These are phyloP conservation scores for Entoloma clypeatum DNA, from an alignment of 1,284 basidiomycete species.

Conservation along the genomic window DNA sequence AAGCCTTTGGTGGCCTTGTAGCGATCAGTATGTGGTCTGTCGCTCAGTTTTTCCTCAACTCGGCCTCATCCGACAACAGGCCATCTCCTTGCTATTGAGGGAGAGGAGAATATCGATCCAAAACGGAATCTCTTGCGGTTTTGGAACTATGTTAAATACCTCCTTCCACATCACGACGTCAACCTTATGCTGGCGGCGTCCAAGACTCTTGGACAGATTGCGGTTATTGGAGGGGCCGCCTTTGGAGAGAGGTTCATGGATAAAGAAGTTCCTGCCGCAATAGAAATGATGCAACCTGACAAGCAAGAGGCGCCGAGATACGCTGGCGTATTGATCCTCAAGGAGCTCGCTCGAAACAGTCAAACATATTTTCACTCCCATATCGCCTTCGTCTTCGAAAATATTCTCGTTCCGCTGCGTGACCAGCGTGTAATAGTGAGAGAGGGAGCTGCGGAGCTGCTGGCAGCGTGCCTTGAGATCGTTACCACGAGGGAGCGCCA, in stretches of 20 bases:
- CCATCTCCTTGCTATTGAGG: conserved; percentile 65
- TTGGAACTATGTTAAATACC: conserved; percentile 88
- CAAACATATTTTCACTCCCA: conserved; percentile 84
- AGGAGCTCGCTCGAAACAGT: conserved; percentile 86
- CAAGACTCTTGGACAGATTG: conserved; percentile 80
- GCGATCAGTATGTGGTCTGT: conserved; percentile 64
- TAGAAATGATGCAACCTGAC: conserved; percentile 73
- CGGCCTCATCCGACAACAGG: conserved; percentile 40
- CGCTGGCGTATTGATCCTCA: conserved; percentile 84
- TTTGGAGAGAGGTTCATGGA: conserved; percentile 89
- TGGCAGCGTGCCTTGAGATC: conserved; percentile 88
- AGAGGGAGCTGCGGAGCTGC: conserved; percentile 87
- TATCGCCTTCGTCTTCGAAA: conserved; percentile 84
- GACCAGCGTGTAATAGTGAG: conserved; percentile 84
- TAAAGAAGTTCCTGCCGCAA: conserved; percentile 77
- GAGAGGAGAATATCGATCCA: conserved; percentile 73
- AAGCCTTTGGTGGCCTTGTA: conserved; percentile 78
- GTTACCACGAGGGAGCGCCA: conserved; percentile 71
- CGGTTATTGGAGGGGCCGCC: conserved; percentile 73
- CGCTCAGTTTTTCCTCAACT: conserved; percentile 14
- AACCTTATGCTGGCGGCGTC: conserved; percentile 88
- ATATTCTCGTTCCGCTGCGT: conserved; percentile 84
- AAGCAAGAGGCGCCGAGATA: conserved; percentile 76
- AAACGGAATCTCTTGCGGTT: conserved; percentile 79
- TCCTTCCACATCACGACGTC: conserved; percentile 80